These are phyloP conservation scores for Torrubiella hemipterigena DNA, from an alignment of 2,329 filamentous ascomycete genomes.

Conservation along the genomic window DNA sequence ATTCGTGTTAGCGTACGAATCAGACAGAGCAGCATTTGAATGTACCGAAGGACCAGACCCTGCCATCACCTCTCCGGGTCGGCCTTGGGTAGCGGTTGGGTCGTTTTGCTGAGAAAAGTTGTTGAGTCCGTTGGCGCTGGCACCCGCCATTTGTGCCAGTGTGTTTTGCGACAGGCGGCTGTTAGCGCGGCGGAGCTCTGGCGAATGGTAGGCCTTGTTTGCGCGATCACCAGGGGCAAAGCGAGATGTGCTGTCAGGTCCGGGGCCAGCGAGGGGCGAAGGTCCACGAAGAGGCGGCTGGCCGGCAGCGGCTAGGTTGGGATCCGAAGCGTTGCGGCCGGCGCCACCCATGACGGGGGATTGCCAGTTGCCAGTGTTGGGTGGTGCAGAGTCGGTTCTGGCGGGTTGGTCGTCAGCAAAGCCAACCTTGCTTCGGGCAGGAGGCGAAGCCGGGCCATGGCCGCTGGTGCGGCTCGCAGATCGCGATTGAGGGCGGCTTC, in stretches of 20 bases:
- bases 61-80: slow-evolving; percentile 18
- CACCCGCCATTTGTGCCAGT: slow-evolving; percentile 64
- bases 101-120: slow-evolving; percentile 5
- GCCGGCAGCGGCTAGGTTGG: slow-evolving; percentile 15
- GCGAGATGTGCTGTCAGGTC: slow-evolving; percentile 63
- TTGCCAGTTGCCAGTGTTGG: slow-evolving; percentile 24
- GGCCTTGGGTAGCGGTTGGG: slow-evolving; percentile 1
- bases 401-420: slow-evolving; percentile 44
- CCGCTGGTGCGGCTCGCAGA: slow-evolving; percentile 48
- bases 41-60: slow-evolving; percentile 36
- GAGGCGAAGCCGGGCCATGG: slow-evolving; percentile 23
- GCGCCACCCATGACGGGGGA: slow-evolving; percentile 20
- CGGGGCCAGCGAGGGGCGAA: slow-evolving; percentile 34
- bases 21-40: slow-evolving; percentile 35
- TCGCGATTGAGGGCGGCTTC: slow-evolving; percentile 29
- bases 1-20: slow-evolving; percentile 41
- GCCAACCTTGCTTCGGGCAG: slow-evolving; percentile 42
- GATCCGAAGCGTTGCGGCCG: slow-evolving; percentile 36
- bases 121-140: no score
- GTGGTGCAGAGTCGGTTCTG: slow-evolving; percentile 40
- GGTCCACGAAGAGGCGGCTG: slow-evolving; percentile 11
- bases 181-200: slow-evolving; percentile 69
- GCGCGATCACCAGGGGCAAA: slow-evolving; percentile 58
- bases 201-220: slow-evolving; percentile 57
- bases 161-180: slow-evolving; percentile 76